A percentile compares a stretch with the other conserved stretches of the same genome.
phyloP scores from a whole-genome alignment of 257 asterid species.

The Phtheirospermum japonicum region DNA sequence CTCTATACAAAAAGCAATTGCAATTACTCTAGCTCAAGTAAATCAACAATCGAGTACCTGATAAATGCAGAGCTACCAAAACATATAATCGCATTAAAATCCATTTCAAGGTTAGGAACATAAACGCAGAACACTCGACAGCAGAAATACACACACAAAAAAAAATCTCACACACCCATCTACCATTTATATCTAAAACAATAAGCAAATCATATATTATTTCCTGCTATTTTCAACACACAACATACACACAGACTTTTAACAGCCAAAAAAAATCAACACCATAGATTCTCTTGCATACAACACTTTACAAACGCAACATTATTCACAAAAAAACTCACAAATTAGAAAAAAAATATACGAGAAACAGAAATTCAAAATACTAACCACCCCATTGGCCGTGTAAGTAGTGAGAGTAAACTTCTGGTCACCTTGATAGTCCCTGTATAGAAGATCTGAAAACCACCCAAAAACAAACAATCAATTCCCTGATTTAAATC shows the following conservation, averaged over 20 bases:
- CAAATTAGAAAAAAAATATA: neutral
- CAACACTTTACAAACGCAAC: slow-evolving; percentile 6
- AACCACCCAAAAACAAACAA: slow-evolving; percentile 7
- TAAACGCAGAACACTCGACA: neutral
- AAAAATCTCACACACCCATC: neutral
- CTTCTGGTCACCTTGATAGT: slow-evolving; percentile 58
- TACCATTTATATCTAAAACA: neutral
- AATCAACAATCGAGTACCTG: no score
- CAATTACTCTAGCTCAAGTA: no score
- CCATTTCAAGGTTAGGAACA: neutral
- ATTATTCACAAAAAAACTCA: neutral
- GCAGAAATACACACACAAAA: slow-evolving; percentile 2
- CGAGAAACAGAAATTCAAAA: neutral
- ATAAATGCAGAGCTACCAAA: slow-evolving; percentile 20
- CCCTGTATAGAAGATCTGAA: slow-evolving; percentile 59
- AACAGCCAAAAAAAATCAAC: slow-evolving; percentile 21
- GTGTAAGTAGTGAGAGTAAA: slow-evolving; percentile 54
- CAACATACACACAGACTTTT: neutral
- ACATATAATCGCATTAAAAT: neutral
- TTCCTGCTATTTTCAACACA: slow-evolving; percentile 5
- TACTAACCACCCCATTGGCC: slow-evolving; percentile 53
- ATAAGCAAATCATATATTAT: neutral
- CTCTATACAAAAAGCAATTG: neutral
- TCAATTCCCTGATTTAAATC: neutral
- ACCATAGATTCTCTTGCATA: slow-evolving; percentile 17